Conservation (phyloP, 768 basidiomycete genomes). For the Artomyces pyxidatus region DNA sequence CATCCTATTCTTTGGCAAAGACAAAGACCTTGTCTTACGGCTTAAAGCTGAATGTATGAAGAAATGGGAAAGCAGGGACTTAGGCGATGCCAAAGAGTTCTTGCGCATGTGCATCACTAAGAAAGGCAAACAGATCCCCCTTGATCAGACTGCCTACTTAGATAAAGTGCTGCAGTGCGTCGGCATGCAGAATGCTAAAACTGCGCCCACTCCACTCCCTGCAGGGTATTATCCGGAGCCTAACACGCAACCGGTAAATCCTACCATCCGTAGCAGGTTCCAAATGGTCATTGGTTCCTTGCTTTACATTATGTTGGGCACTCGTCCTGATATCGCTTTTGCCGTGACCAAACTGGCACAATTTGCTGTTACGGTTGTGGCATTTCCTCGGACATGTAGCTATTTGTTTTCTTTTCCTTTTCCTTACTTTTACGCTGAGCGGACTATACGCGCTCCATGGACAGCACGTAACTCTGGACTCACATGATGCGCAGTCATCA, state of each 20-base stretch:
- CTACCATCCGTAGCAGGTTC: slow-evolving; percentile 8
- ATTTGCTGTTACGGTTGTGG: no score
- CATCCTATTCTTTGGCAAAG: slow-evolving; percentile 21
- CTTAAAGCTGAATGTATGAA: slow-evolving; percentile 18
- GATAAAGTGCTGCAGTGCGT: slow-evolving; percentile 19
- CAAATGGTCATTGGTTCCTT: slow-evolving; percentile 17
- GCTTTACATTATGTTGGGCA: slow-evolving; percentile 15
- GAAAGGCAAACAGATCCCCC: slow-evolving; percentile 9
- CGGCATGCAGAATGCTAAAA: slow-evolving; percentile 23
- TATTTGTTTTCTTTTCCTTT: no score
- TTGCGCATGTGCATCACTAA: slow-evolving; percentile 25
- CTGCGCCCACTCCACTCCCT: slow-evolving; percentile 22
- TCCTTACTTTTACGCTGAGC: no score
- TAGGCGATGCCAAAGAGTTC: slow-evolving; percentile 20
- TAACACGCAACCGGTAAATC: background rate
- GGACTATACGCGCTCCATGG: no score
- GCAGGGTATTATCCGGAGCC: background rate
- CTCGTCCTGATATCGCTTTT: slow-evolving; percentile 7
- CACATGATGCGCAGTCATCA: no score
- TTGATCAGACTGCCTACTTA: slow-evolving; percentile 22
- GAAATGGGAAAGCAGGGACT: slow-evolving; percentile 23
- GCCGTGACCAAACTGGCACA: no score
- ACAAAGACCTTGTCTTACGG: background rate
- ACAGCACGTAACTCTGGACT: no score
- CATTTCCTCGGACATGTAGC: no score